Evolutionary conservation across 345 rosid genomes (phyloP), one percentile per base, ranked within the genome.

Genomic region (Boechera retrofracta): DNA sequence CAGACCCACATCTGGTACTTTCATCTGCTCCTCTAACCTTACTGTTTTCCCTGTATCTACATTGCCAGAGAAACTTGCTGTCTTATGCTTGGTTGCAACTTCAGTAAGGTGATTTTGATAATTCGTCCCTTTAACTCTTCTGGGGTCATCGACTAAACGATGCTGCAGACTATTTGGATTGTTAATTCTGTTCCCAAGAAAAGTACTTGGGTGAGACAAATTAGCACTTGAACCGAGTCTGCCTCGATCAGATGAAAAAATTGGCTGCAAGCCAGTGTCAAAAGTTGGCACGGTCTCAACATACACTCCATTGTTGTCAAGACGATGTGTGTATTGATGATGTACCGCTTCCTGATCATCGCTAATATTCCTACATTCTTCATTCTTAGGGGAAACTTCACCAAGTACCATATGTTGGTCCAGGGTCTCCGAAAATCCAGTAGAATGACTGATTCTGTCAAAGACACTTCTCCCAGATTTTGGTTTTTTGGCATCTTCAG

Each of bases 391-490:
- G 42, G 81, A 36, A 31, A 55, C 80, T 51, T 83, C 88, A 74
- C 85, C 60, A 48, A 49, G 81, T 76, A 69, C 82, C 39, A 73
- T 44, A 28, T 63, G 61, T 51, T 48, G 82, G 38, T 76, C 85
- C 70, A 29, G 33, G 41, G 83, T 73, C 69, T 76, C 87, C 35
- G 85, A 65, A 41, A 77, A 75, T 39, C 77, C 74, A 47, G 77
- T 62, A 57, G 86, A 81, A 49, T 83, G 86, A 73, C 99, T 87
- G 49, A 96, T 87, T 75, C 99, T 83, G 79, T 96, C 99, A 78
- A 96, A 96, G 81, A 96, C 98, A 71, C 89, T 96, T 81, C 89
- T 87, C 28, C 84, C 78, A 63, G 90, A 57, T 80, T 84, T 92
- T 45, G 80, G 67, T 63, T 84, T 89, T 55, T 64, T 82, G 41